Conservation (phyloP, 805 yeast genomes). For the Ogataea ganodermae region DNA sequence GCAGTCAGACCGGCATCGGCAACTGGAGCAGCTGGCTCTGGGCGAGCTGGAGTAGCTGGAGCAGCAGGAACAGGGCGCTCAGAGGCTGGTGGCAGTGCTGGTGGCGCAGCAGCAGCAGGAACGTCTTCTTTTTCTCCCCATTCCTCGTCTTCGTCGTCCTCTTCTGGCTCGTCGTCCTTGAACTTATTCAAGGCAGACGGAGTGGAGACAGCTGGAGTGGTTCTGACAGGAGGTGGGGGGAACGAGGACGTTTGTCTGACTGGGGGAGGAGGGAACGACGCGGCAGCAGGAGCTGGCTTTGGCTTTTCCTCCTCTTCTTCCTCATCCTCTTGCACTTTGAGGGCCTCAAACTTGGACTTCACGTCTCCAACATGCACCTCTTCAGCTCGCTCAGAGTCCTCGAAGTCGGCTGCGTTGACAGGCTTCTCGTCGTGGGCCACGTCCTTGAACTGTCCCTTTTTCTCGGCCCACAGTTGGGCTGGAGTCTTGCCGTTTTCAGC, state of each 20-base stretch:
- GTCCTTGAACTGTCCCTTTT: slow-evolving; percentile 64
- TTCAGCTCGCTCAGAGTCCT: slow-evolving; percentile 23
- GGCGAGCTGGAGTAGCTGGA: slow-evolving; percentile 23
- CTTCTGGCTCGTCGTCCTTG: slow-evolving; percentile 21
- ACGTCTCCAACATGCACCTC: slow-evolving; percentile 37
- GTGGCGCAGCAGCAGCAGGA: slow-evolving; percentile 28
- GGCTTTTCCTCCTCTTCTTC: slow-evolving; percentile 24
- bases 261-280: slow-evolving; percentile 26
- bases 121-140: slow-evolving; percentile 19
- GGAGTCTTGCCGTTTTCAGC: slow-evolving; percentile 83
- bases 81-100: slow-evolving; percentile 4
- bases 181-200: slow-evolving; percentile 15
- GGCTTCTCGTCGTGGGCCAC: slow-evolving; percentile 37
- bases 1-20: slow-evolving; percentile 45
- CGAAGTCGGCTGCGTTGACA: slow-evolving; percentile 28
- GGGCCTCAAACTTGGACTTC: slow-evolving; percentile 34
- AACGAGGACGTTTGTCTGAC: slow-evolving; percentile 14
- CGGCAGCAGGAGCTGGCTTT: slow-evolving; percentile 12
- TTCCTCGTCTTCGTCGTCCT: slow-evolving; percentile 23
- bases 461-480: slow-evolving; percentile 95
- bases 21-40: slow-evolving; percentile 22
- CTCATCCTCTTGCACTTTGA: slow-evolving; percentile 28
- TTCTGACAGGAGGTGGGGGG: slow-evolving; percentile 14
- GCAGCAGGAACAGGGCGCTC: slow-evolving; percentile 24
- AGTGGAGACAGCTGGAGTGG: slow-evolving; percentile 14